phyloP scores from a whole-genome alignment of 2,329 filamentous ascomycete genomes.

The Alternaria tenuissima region DNA sequence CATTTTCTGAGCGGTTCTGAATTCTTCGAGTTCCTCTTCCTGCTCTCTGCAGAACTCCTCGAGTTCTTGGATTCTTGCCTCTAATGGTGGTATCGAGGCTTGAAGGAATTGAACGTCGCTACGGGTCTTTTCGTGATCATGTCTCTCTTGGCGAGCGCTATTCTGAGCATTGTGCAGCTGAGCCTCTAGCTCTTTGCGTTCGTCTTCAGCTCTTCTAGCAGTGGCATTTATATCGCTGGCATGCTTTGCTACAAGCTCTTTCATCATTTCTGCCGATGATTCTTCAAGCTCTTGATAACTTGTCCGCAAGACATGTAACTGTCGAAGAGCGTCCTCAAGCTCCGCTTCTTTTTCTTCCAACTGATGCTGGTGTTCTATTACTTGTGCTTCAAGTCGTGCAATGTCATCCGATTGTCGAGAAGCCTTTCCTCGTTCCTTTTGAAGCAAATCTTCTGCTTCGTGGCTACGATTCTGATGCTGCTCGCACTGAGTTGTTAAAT shows the following conservation, averaged over 20 bases:
- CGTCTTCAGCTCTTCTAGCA: slow-evolving; percentile 20
- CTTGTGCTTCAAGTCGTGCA: slow-evolving; percentile 26
- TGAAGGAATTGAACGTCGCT: slow-evolving; percentile 28
- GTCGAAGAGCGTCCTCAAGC: slow-evolving; percentile 20
- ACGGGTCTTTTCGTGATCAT: slow-evolving; percentile 24
- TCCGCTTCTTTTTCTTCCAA: slow-evolving; percentile 30
- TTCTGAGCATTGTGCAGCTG: slow-evolving; percentile 27
- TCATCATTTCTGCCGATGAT: slow-evolving; percentile 27
- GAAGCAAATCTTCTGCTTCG: slow-evolving; percentile 33
- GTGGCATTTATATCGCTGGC: slow-evolving; percentile 25
- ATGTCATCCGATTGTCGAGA: slow-evolving; percentile 33
- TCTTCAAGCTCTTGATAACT: slow-evolving; percentile 30
- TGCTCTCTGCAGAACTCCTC: slow-evolving; percentile 37
- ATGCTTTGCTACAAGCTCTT: slow-evolving; percentile 27
- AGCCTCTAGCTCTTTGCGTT: slow-evolving; percentile 24
- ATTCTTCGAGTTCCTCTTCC: slow-evolving; percentile 40
- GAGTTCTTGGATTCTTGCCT: slow-evolving; percentile 36
- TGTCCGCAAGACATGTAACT: slow-evolving; percentile 28
- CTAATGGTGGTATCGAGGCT: slow-evolving; percentile 25
- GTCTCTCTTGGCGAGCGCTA: slow-evolving; percentile 8
- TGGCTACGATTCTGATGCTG: slow-evolving; percentile 41
- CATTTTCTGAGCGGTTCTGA: slow-evolving; percentile 35
- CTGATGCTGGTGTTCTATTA: slow-evolving; percentile 27
- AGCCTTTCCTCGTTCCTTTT: slow-evolving; percentile 25
- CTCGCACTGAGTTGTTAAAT: slow-evolving; percentile 37